phyloP scores from a whole-genome alignment of 2,329 filamentous ascomycete genomes.

The Geosmithia putterillii region DNA sequence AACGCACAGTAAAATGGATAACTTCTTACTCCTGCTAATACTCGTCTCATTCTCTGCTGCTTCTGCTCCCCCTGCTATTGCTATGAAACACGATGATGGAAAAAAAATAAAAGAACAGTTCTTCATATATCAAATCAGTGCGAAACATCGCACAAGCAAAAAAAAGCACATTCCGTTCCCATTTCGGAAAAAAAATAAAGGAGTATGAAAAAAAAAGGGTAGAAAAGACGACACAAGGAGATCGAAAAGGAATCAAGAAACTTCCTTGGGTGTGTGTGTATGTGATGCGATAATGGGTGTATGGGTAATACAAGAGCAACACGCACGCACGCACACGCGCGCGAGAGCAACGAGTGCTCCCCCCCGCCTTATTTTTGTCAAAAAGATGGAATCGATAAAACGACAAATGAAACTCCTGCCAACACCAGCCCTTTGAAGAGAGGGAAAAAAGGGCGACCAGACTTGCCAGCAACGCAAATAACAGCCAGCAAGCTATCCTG shows the following conservation, averaged over 20 bases:
- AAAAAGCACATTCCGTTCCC: neutral
- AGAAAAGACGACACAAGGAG: slow-evolving; percentile 4
- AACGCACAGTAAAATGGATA: too few relatives aligned
- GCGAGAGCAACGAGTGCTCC: too few relatives aligned
- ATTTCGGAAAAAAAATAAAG: slow-evolving; percentile 8
- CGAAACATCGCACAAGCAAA: neutral
- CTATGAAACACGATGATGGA: slow-evolving; percentile 3
- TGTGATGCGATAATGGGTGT: too few relatives aligned
- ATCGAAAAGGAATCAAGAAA: slow-evolving; percentile 10
- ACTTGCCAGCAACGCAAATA: slow-evolving; percentile 17
- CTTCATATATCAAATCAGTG: neutral
- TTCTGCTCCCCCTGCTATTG: neutral
- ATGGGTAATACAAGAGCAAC: neutral
- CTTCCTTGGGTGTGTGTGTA: neutral
- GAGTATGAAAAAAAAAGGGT: slow-evolving; percentile 11
- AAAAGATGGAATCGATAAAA: neutral
- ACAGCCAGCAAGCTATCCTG: slow-evolving; percentile 11
- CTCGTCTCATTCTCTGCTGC: neutral
- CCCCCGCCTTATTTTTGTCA: neutral
- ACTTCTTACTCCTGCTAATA: too few relatives aligned
- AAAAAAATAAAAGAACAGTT: slow-evolving; percentile 12
- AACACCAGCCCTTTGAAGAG: slow-evolving; percentile 21
- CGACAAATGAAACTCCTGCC: slow-evolving; percentile 4
- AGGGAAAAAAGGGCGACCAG: slow-evolving; percentile 39
- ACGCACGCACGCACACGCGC: neutral